These are phyloP conservation scores for Medicago arabica DNA, from an alignment of 306 rosid species.

Conservation along the genomic window DNA sequence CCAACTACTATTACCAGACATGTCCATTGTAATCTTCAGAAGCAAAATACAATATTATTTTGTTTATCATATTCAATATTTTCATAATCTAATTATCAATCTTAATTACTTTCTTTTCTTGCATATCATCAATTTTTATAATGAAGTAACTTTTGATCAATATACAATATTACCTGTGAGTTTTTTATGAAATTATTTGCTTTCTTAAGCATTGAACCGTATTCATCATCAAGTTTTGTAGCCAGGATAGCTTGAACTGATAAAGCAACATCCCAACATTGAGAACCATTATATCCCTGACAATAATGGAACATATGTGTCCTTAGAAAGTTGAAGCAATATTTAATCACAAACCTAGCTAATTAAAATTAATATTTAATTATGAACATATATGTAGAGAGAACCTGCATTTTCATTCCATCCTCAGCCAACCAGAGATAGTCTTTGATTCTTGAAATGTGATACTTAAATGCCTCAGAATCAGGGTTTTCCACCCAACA, in stretches of 20 bases:
- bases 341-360: no score
- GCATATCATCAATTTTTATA: neutral
- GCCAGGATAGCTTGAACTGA: conserved; percentile 77
- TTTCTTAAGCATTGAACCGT: conserved; percentile 59
- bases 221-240: conserved; percentile 58
- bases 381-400: no score
- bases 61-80: no score
- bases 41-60: neutral
- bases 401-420: conserved; percentile 89
- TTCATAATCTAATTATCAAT: neutral
- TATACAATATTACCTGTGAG: conserved; percentile 53
- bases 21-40: conserved; percentile 50
- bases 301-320: no score
- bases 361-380: no score
- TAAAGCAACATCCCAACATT: conserved; percentile 68
- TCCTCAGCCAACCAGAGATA: conserved; percentile 90
- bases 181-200: conserved; percentile 60
- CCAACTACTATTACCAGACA: conserved; percentile 45
- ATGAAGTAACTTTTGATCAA: neutral
- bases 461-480: conserved; percentile 65
- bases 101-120: neutral
- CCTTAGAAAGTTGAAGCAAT: no score
- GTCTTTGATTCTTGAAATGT: conserved; percentile 79
- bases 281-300: conserved; percentile 70
- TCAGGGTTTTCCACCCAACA: conserved; percentile 82